A percentile compares a stretch with the other conserved stretches of the same genome.
These are phyloP conservation scores for Pseudodiploospora longispora DNA, from an alignment of 2,329 filamentous ascomycete genomes.

Conservation along the genomic window DNA sequence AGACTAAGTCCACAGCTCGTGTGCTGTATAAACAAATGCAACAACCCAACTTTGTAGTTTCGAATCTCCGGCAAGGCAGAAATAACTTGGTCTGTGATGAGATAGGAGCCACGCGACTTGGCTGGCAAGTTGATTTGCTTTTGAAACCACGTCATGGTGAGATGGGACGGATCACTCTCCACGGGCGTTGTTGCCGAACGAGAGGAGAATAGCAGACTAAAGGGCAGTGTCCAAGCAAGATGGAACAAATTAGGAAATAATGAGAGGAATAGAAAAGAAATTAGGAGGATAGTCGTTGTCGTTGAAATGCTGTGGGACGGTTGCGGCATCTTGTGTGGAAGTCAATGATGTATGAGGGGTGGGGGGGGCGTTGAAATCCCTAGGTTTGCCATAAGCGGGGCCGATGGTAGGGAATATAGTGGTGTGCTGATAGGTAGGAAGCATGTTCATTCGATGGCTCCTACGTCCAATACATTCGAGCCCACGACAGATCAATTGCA, in stretches of 20 bases:
- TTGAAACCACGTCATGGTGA: slow-evolving; percentile 68
- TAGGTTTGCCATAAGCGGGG: background rate
- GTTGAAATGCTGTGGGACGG: slow-evolving; percentile 25
- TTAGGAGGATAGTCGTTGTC: slow-evolving; percentile 36
- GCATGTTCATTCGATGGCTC: too few relatives aligned
- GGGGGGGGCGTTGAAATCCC: slow-evolving; percentile 12
- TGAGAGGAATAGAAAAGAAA: slow-evolving; percentile 39
- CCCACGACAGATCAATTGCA: too few relatives aligned
- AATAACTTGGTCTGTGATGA: slow-evolving; percentile 72
- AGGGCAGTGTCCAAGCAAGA: slow-evolving; percentile 40
- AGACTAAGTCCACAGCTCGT: slow-evolving; percentile 83
- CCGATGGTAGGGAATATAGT: too few relatives aligned
- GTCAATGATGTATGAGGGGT: slow-evolving; percentile 16
- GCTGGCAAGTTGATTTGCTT: slow-evolving; percentile 75
- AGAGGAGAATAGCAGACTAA: slow-evolving; percentile 31
- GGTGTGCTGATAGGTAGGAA: too few relatives aligned
- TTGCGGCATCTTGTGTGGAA: slow-evolving; percentile 30
- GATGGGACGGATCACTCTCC: slow-evolving; percentile 11
- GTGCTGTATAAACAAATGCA: slow-evolving; percentile 92
- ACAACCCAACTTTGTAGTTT: slow-evolving; percentile 73
- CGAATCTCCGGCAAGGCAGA: slow-evolving; percentile 69
- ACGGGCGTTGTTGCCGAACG: slow-evolving; percentile 22
- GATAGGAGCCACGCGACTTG: slow-evolving; percentile 74
- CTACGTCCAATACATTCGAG: too few relatives aligned
- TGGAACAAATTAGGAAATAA: slow-evolving; percentile 49